These are phyloP conservation scores for Acacia pycnantha DNA, from an alignment of 331 rosid genomes.

Conservation along the genomic window DNA sequence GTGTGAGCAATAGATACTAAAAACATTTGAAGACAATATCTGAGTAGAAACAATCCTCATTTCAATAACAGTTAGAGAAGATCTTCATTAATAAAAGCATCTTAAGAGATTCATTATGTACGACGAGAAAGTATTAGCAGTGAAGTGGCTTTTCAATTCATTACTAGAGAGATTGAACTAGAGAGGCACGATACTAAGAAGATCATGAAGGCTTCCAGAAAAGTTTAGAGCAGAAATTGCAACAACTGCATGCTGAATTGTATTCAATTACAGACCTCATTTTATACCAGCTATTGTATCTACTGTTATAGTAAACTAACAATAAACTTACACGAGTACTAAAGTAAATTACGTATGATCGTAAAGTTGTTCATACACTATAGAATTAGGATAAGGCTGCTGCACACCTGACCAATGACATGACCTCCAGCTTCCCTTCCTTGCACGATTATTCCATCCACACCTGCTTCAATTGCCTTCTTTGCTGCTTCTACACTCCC, in stretches of 20 bases:
- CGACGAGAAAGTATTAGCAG: not conserved
- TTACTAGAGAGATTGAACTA: not conserved
- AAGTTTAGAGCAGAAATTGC: conserved; percentile 1
- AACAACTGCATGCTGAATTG: not conserved
- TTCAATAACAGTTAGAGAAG: not conserved
- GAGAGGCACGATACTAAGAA: not conserved
- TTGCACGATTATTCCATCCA: conserved; percentile 81
- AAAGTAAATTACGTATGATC: not conserved
- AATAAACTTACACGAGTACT: not conserved
- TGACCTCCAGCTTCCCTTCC: conserved; percentile 98
- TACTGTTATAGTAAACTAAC: conserved; percentile 2
- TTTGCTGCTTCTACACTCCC: conserved; percentile 61
- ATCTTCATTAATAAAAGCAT: not conserved
- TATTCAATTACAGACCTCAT: not conserved
- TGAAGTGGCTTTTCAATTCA: not conserved
- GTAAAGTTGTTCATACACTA: not conserved
- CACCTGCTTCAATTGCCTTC: conserved; percentile 66
- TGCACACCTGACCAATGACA: conserved; percentile 75
- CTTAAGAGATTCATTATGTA: not conserved
- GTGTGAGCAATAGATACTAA: not conserved
- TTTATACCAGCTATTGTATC: not conserved
- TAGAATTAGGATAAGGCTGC: conserved; percentile 5
- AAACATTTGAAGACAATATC: not conserved
- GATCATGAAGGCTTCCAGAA: conserved; percentile 1
- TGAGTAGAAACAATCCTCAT: not conserved